phyloP scores from a whole-genome alignment of 257 asterid genomes.

The Jaltomata sinuosa region DNA sequence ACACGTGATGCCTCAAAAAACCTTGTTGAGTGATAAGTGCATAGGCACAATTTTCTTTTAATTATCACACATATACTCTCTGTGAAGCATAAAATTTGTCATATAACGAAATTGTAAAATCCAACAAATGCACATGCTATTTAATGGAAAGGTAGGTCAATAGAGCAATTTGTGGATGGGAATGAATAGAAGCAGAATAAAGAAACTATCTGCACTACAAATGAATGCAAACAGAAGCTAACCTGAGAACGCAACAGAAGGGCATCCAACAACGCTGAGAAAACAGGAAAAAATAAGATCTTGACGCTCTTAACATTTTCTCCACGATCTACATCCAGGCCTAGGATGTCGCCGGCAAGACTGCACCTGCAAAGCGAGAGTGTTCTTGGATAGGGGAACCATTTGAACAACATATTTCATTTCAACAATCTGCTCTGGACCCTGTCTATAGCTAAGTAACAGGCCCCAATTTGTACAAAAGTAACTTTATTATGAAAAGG shows the following conservation, averaged over 20 bases:
- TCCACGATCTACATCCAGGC: conserved; percentile 38
- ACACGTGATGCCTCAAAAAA: neutral
- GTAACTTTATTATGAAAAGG: neutral
- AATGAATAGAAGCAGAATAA: neutral
- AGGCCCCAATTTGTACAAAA: neutral
- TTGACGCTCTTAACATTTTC: conserved; percentile 39
- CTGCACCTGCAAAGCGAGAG: conserved; percentile 52
- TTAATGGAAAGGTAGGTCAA: neutral
- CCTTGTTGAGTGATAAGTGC: neutral
- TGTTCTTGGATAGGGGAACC: neutral
- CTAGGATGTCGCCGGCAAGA: conserved; percentile 64
- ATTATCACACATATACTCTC: neutral
- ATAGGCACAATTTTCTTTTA: neutral
- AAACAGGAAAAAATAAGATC: conserved; percentile 53
- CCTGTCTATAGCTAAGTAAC: neutral
- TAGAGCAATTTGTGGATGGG: neutral
- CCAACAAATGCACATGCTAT: neutral
- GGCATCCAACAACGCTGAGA: conserved; percentile 65
- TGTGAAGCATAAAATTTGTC: neutral
- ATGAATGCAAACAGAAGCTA: conserved; percentile 6
- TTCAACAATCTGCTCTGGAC: neutral
- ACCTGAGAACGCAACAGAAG: conserved; percentile 79
- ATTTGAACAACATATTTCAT: neutral
- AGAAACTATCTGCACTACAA: neutral
- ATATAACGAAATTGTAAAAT: neutral